Conservation (phyloP, 78 protist genomes). For the Acrasis kona region DNA sequence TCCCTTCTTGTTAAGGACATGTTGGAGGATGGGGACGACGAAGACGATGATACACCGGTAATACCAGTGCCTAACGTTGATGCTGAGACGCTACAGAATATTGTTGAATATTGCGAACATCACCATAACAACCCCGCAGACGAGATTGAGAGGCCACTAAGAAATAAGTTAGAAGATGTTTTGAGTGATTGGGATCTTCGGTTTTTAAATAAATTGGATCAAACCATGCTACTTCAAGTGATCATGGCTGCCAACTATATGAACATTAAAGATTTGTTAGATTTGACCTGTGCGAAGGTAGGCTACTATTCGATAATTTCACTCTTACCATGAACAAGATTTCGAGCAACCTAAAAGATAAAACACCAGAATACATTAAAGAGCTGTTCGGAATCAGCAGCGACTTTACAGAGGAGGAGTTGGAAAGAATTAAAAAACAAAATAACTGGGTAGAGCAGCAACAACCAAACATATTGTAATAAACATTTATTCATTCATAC, state of each 20-base stretch:
- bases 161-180: conserved; percentile 24
- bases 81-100: background rate
- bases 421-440: conserved; percentile 80
- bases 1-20: conserved; percentile 11
- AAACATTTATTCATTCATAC: too few species aligned
- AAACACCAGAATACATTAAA: conserved; percentile 87
- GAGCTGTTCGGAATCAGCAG: conserved; percentile 74
- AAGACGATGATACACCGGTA: conserved; percentile 5
- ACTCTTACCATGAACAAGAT: too few species aligned
- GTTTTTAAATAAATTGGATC: conserved; percentile 28
- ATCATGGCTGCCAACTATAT: conserved; percentile 85
- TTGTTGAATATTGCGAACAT: conserved; percentile 18
- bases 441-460: conserved; percentile 91
- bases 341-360: conserved; percentile 86
- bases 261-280: conserved; percentile 87
- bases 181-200: conserved; percentile 22
- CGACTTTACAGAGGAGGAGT: conserved; percentile 93
- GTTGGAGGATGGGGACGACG: conserved; percentile 21
- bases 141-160: conserved; percentile 37
- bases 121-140: conserved; percentile 18
- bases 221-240: conserved; percentile 24
- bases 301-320: too few species aligned
- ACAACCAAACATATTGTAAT: too few species aligned
- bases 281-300: conserved; percentile 77
- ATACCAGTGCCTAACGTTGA: conserved; percentile 18